Evolutionary conservation across 78 protist genomes (phyloP), one percentile per base, ranked within the genome.

Genomic region (Dictyostelium firmibasis): DNA sequence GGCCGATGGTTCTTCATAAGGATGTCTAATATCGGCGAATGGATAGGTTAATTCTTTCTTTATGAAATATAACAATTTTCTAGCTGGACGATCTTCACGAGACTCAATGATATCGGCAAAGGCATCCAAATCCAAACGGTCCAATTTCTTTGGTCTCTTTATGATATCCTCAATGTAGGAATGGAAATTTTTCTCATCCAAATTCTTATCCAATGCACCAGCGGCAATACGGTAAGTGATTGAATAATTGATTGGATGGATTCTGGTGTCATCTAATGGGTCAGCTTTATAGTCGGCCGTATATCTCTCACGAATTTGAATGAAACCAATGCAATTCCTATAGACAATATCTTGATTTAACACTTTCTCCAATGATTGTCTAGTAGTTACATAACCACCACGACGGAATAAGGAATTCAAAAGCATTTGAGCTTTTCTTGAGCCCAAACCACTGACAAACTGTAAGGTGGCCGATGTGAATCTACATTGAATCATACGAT

Each of bases 281-380:
- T 83, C 62, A 1, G 36, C 44, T 16, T 84, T 57, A 2, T 44
- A 57, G 27, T 86, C 53, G 5, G 43, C 75, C 0, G 76, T 25
- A 57, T 92, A 76, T 29, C 76, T 27, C 16, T 92, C 91, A 38
- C 91, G 44, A 27, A 93, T 82, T 33, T 84, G 87, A 70, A 93
- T 81, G 64, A 93, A 93, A 43, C 92, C 96, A 41, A 75, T 69
- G 64, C 96, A 93, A 85, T 93, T 93, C 23, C 38, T 93, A 67
- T 85, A 93, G 53, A 93, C 92, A 31, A 85, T 27, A 23, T 89
- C 87, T 43, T 83, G 87, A 20, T n/a, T 47, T 11, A 93, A 31
- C 3, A 93, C 31, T 29, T 84, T 84, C 2, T 38, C 91, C 25
- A 93, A 70, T 18, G 70, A 43, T 35, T 33, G 36, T 27, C 96